Percentiles rank a stretch among this genome's conserved stretches.
Conservation (phyloP, 2,329 filamentous ascomycete species). For the Lasiodiplodia citricola region DNA sequence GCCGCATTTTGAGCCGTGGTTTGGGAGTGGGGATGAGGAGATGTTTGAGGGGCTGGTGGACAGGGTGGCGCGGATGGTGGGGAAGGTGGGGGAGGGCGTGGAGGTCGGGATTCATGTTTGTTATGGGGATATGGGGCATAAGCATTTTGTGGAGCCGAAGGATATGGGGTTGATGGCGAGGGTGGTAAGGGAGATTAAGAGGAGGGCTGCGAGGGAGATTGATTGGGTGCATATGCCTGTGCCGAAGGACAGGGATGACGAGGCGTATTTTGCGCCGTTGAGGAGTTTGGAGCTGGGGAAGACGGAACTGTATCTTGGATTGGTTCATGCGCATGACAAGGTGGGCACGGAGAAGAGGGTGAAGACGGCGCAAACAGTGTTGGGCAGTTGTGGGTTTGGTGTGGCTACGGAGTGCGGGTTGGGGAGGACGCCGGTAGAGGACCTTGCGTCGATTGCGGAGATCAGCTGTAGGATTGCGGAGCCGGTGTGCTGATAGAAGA, state of each 20-base stretch:
- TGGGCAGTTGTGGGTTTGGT: slow-evolving; percentile 11
- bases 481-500: too few relatives aligned
- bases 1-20: slow-evolving; percentile 39
- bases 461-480: slow-evolving; percentile 19
- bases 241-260: slow-evolving; percentile 10
- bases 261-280: slow-evolving; percentile 21
- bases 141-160: slow-evolving; percentile 52
- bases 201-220: slow-evolving; percentile 37
- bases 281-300: background rate
- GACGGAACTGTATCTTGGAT: slow-evolving; percentile 18
- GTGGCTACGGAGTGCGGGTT: slow-evolving; percentile 35
- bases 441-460: slow-evolving; percentile 35
- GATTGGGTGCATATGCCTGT: slow-evolving; percentile 51
- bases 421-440: slow-evolving; percentile 40
- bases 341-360: slow-evolving; percentile 10
- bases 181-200: slow-evolving; percentile 42
- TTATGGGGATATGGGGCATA: slow-evolving; percentile 53
- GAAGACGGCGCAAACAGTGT: background rate
- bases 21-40: slow-evolving; percentile 30
- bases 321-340: slow-evolving; percentile 18
- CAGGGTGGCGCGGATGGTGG: slow-evolving; percentile 39
- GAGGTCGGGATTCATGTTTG: slow-evolving; percentile 55
- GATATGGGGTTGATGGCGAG: slow-evolving; percentile 44
- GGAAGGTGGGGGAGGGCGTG: slow-evolving; percentile 42
- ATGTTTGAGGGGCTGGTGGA: slow-evolving; percentile 43